Evolutionary conservation across 345 rosid species (phyloP).

Genomic region (Rhodamnia rubescens): DNA sequence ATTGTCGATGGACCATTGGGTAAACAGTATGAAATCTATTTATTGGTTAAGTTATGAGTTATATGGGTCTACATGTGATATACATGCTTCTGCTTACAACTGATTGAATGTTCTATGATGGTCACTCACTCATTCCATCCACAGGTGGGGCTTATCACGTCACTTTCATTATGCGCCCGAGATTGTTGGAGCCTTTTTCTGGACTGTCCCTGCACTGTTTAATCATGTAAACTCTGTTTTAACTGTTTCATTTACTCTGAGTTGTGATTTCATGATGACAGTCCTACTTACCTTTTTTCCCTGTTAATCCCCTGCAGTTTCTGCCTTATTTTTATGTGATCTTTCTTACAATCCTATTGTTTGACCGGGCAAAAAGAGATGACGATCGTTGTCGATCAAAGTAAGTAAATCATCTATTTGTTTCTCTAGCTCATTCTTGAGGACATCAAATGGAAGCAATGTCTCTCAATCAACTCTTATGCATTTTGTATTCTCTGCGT

Average conservation of each 20-base stretch:
- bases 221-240: slow-evolving; percentile 43
- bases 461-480: background rate
- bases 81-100: background rate
- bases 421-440: background rate
- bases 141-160: slow-evolving; percentile 94
- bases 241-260: background rate
- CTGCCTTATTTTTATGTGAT: slow-evolving; percentile 88
- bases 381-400: slow-evolving; percentile 91
- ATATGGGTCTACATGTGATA: background rate
- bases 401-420: slow-evolving; percentile 32
- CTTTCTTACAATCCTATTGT: slow-evolving; percentile 78
- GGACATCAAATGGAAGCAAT: background rate
- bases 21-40: background rate
- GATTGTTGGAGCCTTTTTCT: slow-evolving; percentile 81
- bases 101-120: background rate
- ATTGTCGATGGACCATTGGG: background rate
- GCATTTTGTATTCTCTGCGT: background rate
- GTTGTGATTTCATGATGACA: background rate
- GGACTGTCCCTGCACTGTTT: slow-evolving; percentile 90
- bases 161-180: slow-evolving; percentile 98
- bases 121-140: background rate
- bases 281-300: background rate
- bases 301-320: slow-evolving; percentile 35
- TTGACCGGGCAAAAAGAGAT: slow-evolving; percentile 94
- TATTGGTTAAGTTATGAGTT: background rate